Base-by-base conservation (phyloP, 495 filamentous ascomycete genomes). In the Trypethelium eluteriae region DNA sequence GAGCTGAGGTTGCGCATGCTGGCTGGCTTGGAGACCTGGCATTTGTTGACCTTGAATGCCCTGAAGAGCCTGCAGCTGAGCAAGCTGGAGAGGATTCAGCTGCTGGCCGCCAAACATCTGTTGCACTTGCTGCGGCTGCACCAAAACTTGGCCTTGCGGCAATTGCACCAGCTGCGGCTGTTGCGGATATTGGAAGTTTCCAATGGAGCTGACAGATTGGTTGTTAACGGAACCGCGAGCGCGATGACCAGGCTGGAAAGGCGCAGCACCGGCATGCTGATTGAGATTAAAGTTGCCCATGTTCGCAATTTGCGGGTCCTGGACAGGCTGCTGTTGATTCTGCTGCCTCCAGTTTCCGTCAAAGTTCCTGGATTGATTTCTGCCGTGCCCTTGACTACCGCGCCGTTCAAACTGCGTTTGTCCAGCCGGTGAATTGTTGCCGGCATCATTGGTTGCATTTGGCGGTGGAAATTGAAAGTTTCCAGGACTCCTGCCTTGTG, bases 271-370 rank as follows among this genome's bases (percentile, higher is more conserved):
- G 38, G 82, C 79, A 69, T 81, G 79, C 56, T 79, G 76, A 65
- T 81, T 82, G 73, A 83, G 87, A 64, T 86, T 88, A 70, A 88
- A 87, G 72, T 88, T 87, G 62, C 84, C 86, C 74, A 86, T 86
- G 68, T 76, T 77, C 50, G 73, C 70, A 32, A 69, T 57, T 61
- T 77, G 75, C 11, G 64, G 71, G 50, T 78, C 75, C 62, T 74
- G 75, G n/a, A 69, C 47, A 16, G 77, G 73, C 64, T 79, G 77
- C 72, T 81, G 81, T 69, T 82, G 81, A 74, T 85, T 87, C 68
- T 90, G 94, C 75, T 94, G 93, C 70, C 94, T 88, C 94, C 94
- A 98, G 77, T 98, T 98, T 69, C 92, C 86, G 68, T 98, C 95
- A 76, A 98, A 98, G 74, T 98, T 98, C 39, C 94, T 83, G 16